Conservation (phyloP, 805 yeast genomes). For the Cyberlindnera suaveolens region DNA sequence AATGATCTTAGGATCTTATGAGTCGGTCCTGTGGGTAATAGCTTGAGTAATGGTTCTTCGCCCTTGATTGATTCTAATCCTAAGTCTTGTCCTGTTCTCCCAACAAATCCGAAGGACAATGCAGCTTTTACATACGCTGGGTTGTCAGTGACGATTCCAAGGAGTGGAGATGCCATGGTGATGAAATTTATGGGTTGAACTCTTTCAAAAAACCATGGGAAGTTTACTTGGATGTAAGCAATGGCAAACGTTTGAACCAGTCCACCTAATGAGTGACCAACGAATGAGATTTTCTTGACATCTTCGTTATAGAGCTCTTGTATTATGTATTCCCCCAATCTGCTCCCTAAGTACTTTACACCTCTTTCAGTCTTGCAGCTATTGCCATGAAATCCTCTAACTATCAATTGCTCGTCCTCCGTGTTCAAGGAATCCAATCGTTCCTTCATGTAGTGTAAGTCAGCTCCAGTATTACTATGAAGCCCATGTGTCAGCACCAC, state of each 20-base stretch:
- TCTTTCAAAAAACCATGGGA: constrained; percentile 59
- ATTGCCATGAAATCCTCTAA: constrained; percentile 64
- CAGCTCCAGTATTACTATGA: constrained; percentile 72
- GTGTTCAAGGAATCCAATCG: constrained; percentile 42
- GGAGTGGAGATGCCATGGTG: constrained; percentile 66
- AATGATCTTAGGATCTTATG: constrained; percentile 51
- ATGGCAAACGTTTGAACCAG: constrained; percentile 71
- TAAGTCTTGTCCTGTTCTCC: constrained; percentile 75
- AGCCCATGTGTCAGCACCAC: constrained; percentile 73
- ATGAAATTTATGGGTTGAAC: constrained; percentile 64
- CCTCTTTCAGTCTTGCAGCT: constrained; percentile 79
- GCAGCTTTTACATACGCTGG: constrained; percentile 69
- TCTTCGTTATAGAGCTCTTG: constrained; percentile 38
- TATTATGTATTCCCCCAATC: constrained; percentile 61
- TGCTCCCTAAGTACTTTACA: constrained; percentile 62
- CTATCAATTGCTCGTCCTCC: constrained; percentile 48
- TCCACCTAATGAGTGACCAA: constrained; percentile 81
- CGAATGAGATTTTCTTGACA: constrained; percentile 55
- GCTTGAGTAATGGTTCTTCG: constrained; percentile 47
- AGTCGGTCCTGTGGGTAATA: constrained; percentile 66
- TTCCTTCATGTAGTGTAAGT: constrained; percentile 68
- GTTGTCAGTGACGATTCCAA: constrained; percentile 74
- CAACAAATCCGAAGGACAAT: constrained; percentile 67
- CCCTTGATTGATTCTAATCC: constrained; percentile 45
- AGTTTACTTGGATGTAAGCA: constrained; percentile 60